phyloP scores from a whole-genome alignment of 23 red algal genomes.

The Cyanidium caldarium region DNA sequence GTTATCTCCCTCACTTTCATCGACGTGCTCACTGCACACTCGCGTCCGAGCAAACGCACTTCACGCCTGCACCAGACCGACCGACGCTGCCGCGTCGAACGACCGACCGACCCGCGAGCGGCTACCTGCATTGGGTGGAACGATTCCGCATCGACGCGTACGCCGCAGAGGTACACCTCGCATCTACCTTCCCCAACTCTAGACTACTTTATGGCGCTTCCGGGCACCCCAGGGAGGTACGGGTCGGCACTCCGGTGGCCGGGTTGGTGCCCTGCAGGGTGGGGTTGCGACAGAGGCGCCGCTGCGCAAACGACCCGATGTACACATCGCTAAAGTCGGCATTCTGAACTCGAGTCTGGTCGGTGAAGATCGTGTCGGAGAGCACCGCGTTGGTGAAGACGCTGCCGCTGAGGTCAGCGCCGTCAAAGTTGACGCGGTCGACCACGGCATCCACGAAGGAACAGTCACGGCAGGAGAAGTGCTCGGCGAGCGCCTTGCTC shows the following conservation, averaged over 20 bases:
- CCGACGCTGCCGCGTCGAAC: no score
- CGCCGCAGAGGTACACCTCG: no score
- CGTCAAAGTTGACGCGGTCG: conserved; percentile 79
- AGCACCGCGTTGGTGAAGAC: conserved; percentile 73
- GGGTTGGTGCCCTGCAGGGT: conserved; percentile 45
- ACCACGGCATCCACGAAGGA: conserved; percentile 60
- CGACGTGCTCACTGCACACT: no score
- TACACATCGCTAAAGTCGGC: conserved; percentile 84
- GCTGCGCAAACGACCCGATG: conserved; percentile 68
- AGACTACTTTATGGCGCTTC: no score
- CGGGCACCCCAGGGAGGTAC: conserved; percentile 62
- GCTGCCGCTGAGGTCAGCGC: conserved; percentile 30
- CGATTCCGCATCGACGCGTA: no score
- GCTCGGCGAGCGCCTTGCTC: conserved; percentile 46
- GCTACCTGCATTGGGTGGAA: no score
- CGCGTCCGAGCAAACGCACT: no score
- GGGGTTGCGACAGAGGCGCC: conserved; percentile 41
- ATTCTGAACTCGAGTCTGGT: conserved; percentile 44
- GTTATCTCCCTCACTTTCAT: no score
- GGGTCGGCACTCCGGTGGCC: conserved; percentile 45
- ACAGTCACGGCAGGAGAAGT: conserved; percentile 20
- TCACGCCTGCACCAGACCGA: no score
- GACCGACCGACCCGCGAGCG: no score
- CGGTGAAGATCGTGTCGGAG: conserved; percentile 53
- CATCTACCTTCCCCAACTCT: no score